These are phyloP conservation scores for Lineolata rhizophorae DNA, from an alignment of 495 filamentous ascomycete species.

Conservation along the genomic window DNA sequence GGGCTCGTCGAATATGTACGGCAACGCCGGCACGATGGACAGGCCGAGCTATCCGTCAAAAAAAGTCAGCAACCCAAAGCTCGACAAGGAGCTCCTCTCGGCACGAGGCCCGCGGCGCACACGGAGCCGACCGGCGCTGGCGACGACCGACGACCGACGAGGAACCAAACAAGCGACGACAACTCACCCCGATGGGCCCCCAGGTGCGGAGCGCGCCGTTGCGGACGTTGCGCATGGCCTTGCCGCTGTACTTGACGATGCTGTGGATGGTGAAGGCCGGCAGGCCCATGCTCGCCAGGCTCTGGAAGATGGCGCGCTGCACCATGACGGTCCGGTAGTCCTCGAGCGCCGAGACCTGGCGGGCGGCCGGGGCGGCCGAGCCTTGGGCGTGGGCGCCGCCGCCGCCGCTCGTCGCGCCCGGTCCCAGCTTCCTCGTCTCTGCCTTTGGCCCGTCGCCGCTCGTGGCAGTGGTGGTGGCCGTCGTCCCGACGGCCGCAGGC, in stretches of 20 bases:
- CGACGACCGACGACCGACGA: too few species aligned
- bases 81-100: not conserved
- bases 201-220: slow-evolving; percentile 53
- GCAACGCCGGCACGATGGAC: slow-evolving; percentile 69
- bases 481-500: not conserved
- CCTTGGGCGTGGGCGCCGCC: slow-evolving; percentile 1
- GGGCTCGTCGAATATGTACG: slow-evolving; percentile 78
- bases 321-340: slow-evolving; percentile 85
- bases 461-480: too few species aligned
- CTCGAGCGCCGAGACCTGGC: slow-evolving; percentile 53
- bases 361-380: slow-evolving; percentile 17
- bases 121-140: not conserved
- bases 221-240: slow-evolving; percentile 59
- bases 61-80: not conserved
- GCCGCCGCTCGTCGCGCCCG: slow-evolving; percentile 3
- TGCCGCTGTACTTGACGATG: slow-evolving; percentile 67
- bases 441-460: too few species aligned
- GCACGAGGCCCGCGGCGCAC: not conserved
- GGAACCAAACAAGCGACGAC: not conserved
- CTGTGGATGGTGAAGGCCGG: slow-evolving; percentile 92
- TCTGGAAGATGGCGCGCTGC: slow-evolving; percentile 76
- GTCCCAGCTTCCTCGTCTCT: slow-evolving; percentile 1
- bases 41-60: slow-evolving; percentile 42
- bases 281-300: slow-evolving; percentile 75
- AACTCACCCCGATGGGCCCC: slow-evolving; percentile 62